These are phyloP conservation scores for Hypomontagnella submonticulosa DNA, from an alignment of 495 filamentous ascomycete species.

Conservation along the genomic window DNA sequence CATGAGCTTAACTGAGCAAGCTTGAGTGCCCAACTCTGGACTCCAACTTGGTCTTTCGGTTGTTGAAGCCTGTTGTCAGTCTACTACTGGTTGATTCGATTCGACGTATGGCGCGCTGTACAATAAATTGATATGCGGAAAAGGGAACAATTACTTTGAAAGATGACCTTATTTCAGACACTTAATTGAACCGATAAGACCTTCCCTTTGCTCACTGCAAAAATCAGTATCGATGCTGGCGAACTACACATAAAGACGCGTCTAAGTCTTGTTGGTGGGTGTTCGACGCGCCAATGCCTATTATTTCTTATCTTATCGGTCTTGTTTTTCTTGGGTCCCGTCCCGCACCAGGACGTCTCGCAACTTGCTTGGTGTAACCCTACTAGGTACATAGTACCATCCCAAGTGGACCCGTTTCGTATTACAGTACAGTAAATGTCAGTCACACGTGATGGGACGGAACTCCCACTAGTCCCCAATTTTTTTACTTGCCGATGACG, in stretches of 20 bases:
- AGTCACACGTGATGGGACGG: constrained; percentile 9
- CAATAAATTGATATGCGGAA: constrained; percentile 5
- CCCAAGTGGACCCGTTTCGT: too few relatives aligned
- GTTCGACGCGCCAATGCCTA: constrained; percentile 20
- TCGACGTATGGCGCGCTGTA: not conserved
- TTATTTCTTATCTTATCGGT: constrained; percentile 37
- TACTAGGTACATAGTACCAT: too few relatives aligned
- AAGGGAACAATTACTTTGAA: not conserved
- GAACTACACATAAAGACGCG: constrained; percentile 25
- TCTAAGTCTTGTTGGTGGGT: constrained; percentile 20
- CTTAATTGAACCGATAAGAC: constrained; percentile 16
- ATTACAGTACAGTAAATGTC: too few relatives aligned
- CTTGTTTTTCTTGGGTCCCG: constrained; percentile 5
- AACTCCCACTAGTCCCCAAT: not conserved
- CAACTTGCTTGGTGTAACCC: too few relatives aligned
- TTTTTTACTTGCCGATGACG: constrained; percentile 38
- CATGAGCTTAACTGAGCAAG: constrained; percentile 2
- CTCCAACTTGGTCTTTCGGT: not conserved
- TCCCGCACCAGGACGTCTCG: too few relatives aligned
- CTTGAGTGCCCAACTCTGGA: not conserved
- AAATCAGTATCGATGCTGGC: constrained; percentile 9
- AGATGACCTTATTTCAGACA: not conserved
- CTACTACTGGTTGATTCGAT: constrained; percentile 8
- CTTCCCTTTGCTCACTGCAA: constrained; percentile 1
- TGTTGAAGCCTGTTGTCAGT: constrained; percentile 16